A percentile compares a stretch with the other conserved stretches of the same genome.
These are phyloP conservation scores for Cerioporus squamosus DNA, from an alignment of 1,284 basidiomycete species.

Conservation along the genomic window DNA sequence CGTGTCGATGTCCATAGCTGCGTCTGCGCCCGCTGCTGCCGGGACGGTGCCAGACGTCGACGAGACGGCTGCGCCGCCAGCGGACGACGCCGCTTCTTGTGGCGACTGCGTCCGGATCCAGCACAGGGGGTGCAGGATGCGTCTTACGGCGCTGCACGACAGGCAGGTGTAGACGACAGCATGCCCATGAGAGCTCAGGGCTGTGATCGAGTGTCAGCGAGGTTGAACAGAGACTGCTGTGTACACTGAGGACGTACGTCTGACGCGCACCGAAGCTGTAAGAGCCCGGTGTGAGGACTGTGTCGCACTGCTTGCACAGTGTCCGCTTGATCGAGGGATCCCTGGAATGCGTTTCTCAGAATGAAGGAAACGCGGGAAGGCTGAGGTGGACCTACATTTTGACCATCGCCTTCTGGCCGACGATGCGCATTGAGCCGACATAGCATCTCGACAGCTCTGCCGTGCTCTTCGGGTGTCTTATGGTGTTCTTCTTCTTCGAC, in stretches of 20 bases:
- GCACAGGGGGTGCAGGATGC: constrained; percentile 65
- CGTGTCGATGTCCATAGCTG: constrained; percentile 11
- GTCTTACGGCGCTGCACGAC: constrained; percentile 53
- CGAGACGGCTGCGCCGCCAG: background rate
- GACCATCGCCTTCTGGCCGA: constrained; percentile 75
- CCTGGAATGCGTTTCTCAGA: constrained; percentile 42
- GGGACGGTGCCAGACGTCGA: background rate
- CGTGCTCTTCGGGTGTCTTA: constrained; percentile 36
- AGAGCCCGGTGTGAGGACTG: constrained; percentile 69
- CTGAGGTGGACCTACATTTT: constrained; percentile 60
- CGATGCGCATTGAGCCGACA: constrained; percentile 65
- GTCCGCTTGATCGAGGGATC: constrained; percentile 81
- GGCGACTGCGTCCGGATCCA: constrained; percentile 13
- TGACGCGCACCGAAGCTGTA: constrained; percentile 65
- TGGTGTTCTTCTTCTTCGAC: constrained; percentile 28
- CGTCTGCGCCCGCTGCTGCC: background rate
- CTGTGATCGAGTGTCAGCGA: constrained; percentile 34
- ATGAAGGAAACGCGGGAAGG: background rate
- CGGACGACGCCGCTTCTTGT: background rate
- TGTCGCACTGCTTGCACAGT: constrained; percentile 70
- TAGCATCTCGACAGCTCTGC: constrained; percentile 67
- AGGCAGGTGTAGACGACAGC: constrained; percentile 59
- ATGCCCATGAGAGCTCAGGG: constrained; percentile 54
- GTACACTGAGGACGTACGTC: constrained; percentile 48
- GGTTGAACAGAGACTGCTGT: background rate